Evolutionary conservation across 177 flowering plant species (phyloP).

Genomic region (Vitis hybrid): DNA sequence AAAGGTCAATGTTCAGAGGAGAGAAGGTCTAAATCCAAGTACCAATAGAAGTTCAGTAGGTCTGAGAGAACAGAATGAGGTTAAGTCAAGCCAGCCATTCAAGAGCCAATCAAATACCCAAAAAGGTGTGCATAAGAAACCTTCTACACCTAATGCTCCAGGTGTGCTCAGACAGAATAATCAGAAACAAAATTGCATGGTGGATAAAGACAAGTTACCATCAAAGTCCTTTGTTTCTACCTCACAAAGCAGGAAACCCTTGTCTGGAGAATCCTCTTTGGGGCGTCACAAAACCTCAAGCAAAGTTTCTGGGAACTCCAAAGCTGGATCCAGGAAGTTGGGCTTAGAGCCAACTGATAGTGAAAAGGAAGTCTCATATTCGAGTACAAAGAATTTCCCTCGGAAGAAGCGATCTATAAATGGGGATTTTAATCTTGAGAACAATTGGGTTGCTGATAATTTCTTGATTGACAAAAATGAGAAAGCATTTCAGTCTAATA

Average conservation of each 20-base stretch:
- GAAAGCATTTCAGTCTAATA: conserved; percentile 31
- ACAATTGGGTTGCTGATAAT: conserved; percentile 26
- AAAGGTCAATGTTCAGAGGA: conserved; percentile 79
- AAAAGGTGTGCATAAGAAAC: conserved; percentile 43
- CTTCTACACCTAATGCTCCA: conserved; percentile 31
- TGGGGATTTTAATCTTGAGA: conserved; percentile 33
- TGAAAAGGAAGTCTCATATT: conserved; percentile 35
- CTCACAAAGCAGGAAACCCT: conserved; percentile 37
- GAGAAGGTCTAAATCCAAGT: conserved; percentile 48
- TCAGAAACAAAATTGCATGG: conserved; percentile 67
- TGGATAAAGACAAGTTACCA: conserved; percentile 37
- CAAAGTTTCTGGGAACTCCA: conserved; percentile 36
- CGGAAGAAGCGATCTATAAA: conserved; percentile 64
- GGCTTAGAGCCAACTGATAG: conserved; percentile 31
- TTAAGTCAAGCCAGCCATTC: conserved; percentile 27
- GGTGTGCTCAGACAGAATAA: conserved; percentile 69
- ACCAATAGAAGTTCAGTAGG: conserved; percentile 19
- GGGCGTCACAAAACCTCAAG: conserved; percentile 29
- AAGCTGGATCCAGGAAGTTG: conserved; percentile 52
- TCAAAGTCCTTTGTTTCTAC: conserved; percentile 42
- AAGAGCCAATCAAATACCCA: conserved; percentile 36
- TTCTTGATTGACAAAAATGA: conserved; percentile 23
- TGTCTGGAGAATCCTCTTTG: conserved; percentile 31
- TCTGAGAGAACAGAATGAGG: conserved; percentile 42
- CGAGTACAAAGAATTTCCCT: conserved; percentile 40